Evolutionary conservation across 2,329 filamentous ascomycete species (phyloP).

Genomic region (Colletotrichum destructivum): DNA sequence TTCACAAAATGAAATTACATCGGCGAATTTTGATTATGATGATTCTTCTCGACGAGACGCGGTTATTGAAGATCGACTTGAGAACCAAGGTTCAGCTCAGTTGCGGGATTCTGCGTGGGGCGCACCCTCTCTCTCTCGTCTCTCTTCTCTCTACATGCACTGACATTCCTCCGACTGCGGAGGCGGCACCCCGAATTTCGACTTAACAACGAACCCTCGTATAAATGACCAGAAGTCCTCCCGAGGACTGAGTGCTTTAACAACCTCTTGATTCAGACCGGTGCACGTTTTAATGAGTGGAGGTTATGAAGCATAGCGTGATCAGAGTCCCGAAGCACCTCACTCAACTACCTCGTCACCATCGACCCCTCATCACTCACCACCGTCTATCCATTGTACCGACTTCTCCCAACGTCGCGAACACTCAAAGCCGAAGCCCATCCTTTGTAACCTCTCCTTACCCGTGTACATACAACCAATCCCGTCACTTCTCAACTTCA

Average conservation of each 20-base stretch:
- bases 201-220: not conserved
- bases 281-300: not conserved
- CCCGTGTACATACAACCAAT: not conserved
- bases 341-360: slow-evolving; percentile 14
- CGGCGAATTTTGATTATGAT: not conserved
- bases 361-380: slow-evolving; percentile 21
- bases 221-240: not conserved
- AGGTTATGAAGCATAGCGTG: slow-evolving; percentile 33
- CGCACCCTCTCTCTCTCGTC: not conserved
- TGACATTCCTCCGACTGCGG: slow-evolving; percentile 33
- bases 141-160: not conserved
- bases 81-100: not conserved
- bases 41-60: not conserved
- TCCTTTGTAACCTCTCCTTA: not conserved
- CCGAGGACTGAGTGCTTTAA: not conserved
- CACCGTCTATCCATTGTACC: not conserved
- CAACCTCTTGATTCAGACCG: no score
- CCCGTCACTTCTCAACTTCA: not conserved
- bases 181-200: slow-evolving; percentile 26
- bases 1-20: not conserved
- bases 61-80: not conserved
- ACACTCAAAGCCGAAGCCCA: not conserved
- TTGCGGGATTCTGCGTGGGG: slow-evolving; percentile 24
- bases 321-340: not conserved
- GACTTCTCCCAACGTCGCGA: not conserved